Base-by-base conservation (phyloP, 2,329 filamentous ascomycete genomes). In the Aspergillus latus region DNA sequence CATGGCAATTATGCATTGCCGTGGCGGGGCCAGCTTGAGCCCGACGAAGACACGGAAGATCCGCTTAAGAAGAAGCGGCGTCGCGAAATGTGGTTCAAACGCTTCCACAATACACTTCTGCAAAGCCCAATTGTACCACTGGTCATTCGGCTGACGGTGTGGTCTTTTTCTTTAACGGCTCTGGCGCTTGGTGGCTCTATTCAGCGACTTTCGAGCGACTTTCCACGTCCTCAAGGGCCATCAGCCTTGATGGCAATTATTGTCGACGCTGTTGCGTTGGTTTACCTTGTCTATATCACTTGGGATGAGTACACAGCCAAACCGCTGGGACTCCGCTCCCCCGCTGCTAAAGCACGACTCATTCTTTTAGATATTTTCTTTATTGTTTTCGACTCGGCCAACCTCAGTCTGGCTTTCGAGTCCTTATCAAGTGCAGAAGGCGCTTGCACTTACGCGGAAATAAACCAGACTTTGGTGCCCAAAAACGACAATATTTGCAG, bases 231-330 rank as follows among this genome's bases (percentile, higher is more conserved):
- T 2, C 86, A 90, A 70, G 85, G 84, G 30, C 85, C 88, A 37
- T 95, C 94, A 50, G 89, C 91, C 6, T 84, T 92, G 57, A 92
- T 97, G 77, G 93, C 93, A 30, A 88, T 97, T 52, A 84, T 90
- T 36, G 89, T 99, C 39, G 93, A 97, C 73, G 86, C 88, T 5
- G 82, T 97, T 11, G 93, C 94, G 3, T 82, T 97, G 57, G 85
- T 93, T 2, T 99, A 97, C 74, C 88, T 95, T 54, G 78, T 89
- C 49, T 97, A 96, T 76, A 94, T 97, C 77, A 95, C 92, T 21
- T 96, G 88, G 77, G 94, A 99, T 70, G 94, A 99, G 76, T 97
- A 97, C 75, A 94, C 90, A 4, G 90, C 91, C 30, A 95, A 95
- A 71, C 94, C 95, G 21, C 80, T 99, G 16, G 94, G 94, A 1